Evolutionary conservation across 176 grass and related monocot species (phyloP), one percentile per base, ranked within the genome.

Genomic region (Cenchrus americanus): DNA sequence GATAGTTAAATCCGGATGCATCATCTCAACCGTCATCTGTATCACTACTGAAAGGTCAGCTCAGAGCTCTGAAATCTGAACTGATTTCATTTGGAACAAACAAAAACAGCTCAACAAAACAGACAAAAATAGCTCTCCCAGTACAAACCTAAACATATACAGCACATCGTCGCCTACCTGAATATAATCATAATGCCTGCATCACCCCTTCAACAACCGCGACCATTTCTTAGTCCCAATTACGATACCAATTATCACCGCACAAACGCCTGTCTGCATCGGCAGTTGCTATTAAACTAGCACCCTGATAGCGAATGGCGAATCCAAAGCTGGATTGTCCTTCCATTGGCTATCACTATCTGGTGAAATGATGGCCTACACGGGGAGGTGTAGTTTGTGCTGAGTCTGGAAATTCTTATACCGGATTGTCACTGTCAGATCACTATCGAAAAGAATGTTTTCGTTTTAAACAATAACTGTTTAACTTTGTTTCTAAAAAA

Each of bases 301-400:
- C 57, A 60, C 51, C 44, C 19, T 70, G 82, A 85, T 14, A 81
- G 70, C 6, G 71, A 81, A 5, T 54, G 73, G 77, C 54, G 4
- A 48, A 85, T 89, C 83, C 76, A 76, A 76, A 81, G 77, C 71
- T 81, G 15, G 77, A 75, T 85, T 85, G 68, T 64, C 77, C 48
- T 24, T 81, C 55, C 64, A 76, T 60, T 14, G 14, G 19, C 26
- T 5, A 26, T 89, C 82, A 11, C 57, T 71, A 66, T 77, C 64
- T 62, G 32, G 7, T 60, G 43, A 81, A 55, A 85, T 69, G 34
- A 81, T 76, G 78, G 63, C 47, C 59, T 26, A 76, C 55, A 2
- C 34, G 34, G 34, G 34, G 22, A 27, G 34, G 19, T 72, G 19
- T 23, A 52, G 46, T 70, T 62, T 76, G 81, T 53, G 10, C 13